Conservation (phyloP, 768 basidiomycete genomes). For the Lentinula sp. region DNA sequence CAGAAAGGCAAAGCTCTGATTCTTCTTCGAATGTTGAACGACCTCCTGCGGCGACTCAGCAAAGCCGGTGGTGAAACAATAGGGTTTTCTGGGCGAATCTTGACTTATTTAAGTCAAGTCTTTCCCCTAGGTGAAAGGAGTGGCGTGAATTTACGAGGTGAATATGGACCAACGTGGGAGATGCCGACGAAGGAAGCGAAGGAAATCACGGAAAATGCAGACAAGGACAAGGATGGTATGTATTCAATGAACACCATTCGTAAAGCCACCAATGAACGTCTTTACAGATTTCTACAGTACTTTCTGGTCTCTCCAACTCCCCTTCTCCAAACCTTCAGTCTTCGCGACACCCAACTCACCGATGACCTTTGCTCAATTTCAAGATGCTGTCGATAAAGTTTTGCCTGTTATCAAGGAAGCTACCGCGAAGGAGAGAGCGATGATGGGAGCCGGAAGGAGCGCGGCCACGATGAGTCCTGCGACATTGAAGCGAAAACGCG, state of each 20-base stretch:
- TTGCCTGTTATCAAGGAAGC: slow-evolving; percentile 80
- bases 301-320: slow-evolving; percentile 86
- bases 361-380: slow-evolving; percentile 57
- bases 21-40: slow-evolving; percentile 80
- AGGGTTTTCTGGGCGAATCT: slow-evolving; percentile 78
- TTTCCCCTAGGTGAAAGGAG: slow-evolving; percentile 87
- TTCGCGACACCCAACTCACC: slow-evolving; percentile 41
- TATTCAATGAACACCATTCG: slow-evolving; percentile 20
- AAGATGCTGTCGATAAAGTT: slow-evolving; percentile 63
- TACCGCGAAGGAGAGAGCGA: slow-evolving; percentile 80
- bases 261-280: neutral
- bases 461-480: slow-evolving; percentile 7
- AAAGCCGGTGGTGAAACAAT: slow-evolving; percentile 81
- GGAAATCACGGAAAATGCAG: slow-evolving; percentile 22
- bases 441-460: slow-evolving; percentile 70
- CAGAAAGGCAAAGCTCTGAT: slow-evolving; percentile 86
- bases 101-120: slow-evolving; percentile 79
- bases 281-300: slow-evolving; percentile 70
- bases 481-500: slow-evolving; percentile 60
- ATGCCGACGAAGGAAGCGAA: slow-evolving; percentile 27
- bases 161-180: slow-evolving; percentile 72
- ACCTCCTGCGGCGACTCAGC: slow-evolving; percentile 78
- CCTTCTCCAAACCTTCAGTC: slow-evolving; percentile 73
- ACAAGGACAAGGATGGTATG: slow-evolving; percentile 33
- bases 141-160: slow-evolving; percentile 87